Evolutionary conservation across 306 rosid species (phyloP).

Genomic region (Quercus variabilis): DNA sequence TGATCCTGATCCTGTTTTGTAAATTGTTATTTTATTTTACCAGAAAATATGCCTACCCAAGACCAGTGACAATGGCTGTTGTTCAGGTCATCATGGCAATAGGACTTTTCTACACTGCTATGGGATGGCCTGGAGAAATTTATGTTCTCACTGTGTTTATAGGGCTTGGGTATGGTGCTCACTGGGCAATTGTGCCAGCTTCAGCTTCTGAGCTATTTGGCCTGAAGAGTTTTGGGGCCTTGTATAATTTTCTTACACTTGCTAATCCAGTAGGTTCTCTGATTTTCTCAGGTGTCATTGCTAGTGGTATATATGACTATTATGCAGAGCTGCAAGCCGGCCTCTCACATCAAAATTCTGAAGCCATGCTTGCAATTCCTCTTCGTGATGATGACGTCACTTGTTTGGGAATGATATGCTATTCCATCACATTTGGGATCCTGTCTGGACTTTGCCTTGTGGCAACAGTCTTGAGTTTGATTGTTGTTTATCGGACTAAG

Average conservation of each 20-base stretch:
- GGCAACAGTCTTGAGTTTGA: conserved; percentile 46
- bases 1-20: neutral
- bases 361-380: conserved; percentile 6
- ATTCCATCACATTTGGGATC: conserved; percentile 57
- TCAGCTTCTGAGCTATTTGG: conserved; percentile 58
- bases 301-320: conserved; percentile 62
- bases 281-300: conserved; percentile 53
- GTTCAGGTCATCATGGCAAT: conserved; percentile 31
- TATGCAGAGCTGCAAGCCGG: conserved; percentile 58
- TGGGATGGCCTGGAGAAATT: conserved; percentile 42
- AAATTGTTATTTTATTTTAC: neutral
- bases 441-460: conserved; percentile 53
- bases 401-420: conserved; percentile 63
- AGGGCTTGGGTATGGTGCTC: conserved; percentile 50
- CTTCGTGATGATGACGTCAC: conserved; percentile 25
- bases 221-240: conserved; percentile 64
- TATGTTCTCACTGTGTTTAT: conserved; percentile 36
- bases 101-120: conserved; percentile 26
- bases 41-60: conserved; percentile 39
- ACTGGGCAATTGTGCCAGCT: conserved; percentile 40
- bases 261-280: conserved; percentile 72
- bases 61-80: conserved; percentile 33
- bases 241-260: conserved; percentile 60
- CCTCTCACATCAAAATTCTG: neutral
- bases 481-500: conserved; percentile 49